A percentile compares a stretch with the other conserved stretches of the same genome.
Evolutionary conservation across 2,329 filamentous ascomycete genomes (phyloP).

Genomic region (Xylaria sp.): DNA sequence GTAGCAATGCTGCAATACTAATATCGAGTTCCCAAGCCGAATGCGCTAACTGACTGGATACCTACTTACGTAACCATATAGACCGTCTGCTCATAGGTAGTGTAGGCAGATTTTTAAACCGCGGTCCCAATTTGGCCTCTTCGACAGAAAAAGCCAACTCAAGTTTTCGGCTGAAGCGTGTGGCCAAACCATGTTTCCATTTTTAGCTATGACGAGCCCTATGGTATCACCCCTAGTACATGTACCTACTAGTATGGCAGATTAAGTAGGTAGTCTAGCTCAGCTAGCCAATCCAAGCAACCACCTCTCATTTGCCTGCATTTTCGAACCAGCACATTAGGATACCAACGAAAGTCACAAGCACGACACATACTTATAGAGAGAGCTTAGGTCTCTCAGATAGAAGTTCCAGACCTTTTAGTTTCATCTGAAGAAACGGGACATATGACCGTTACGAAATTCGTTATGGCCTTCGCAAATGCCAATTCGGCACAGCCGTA

Average conservation of each 20-base stretch:
- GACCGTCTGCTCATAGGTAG: neutral
- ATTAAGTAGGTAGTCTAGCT: neutral
- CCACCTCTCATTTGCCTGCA: neutral
- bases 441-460: neutral
- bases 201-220: conserved; percentile 30
- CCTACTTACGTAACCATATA: neutral
- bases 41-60: neutral
- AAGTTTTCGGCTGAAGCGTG: conserved; percentile 5
- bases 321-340: neutral
- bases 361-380: conserved; percentile 14
- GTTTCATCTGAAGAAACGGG: neutral
- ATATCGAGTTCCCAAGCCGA: neutral
- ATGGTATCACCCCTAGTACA: conserved; percentile 1
- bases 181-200: conserved; percentile 25
- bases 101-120: neutral
- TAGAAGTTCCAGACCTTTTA: neutral
- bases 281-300: conserved; percentile 6
- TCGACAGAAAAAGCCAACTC: neutral
- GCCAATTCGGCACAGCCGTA: conserved; percentile 7
- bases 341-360: neutral
- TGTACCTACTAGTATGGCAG: neutral
- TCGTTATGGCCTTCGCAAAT: conserved; percentile 1
- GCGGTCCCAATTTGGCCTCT: neutral
- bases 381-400: conserved; percentile 13
- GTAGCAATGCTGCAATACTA: neutral